Conservation (phyloP, 2,329 filamentous ascomycete genomes). For the Paracamarosporium sp. region DNA sequence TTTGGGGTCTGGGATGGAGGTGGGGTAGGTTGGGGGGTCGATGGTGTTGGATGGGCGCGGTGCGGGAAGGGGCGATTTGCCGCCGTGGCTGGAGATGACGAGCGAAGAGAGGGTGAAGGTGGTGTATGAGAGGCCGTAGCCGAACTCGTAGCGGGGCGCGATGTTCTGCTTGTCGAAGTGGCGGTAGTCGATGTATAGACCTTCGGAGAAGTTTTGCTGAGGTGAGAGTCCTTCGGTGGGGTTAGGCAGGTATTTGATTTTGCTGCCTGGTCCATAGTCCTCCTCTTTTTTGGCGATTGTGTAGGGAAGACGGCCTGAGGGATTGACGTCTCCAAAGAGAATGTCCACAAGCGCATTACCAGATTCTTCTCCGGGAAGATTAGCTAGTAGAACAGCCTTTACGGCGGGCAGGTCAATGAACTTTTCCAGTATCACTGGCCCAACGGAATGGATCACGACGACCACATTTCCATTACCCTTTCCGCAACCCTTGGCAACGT, state of each 20-base stretch:
- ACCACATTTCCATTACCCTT: conserved; percentile 70
- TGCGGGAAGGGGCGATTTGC: conserved; percentile 51
- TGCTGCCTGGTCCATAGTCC: conserved; percentile 77
- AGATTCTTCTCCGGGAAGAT: conserved; percentile 68
- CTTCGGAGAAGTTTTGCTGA: conserved; percentile 84
- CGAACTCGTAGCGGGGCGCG: conserved; percentile 82
- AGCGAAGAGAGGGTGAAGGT: conserved; percentile 68
- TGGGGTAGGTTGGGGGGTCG: conserved; percentile 56
- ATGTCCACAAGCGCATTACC: conserved; percentile 50
- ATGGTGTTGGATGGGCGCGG: conserved; percentile 41
- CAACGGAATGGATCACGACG: conserved; percentile 88
- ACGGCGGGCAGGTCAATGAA: conserved; percentile 81
- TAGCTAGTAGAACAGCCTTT: conserved; percentile 80
- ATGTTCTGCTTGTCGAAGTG: conserved; percentile 81
- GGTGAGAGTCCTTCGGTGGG: conserved; percentile 64
- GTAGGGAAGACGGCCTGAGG: conserved; percentile 62
- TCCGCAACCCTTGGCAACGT: conserved; percentile 73
- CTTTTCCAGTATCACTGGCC: conserved; percentile 78
- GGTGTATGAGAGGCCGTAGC: conserved; percentile 84
- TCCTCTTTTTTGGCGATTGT: conserved; percentile 66
- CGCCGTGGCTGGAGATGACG: conserved; percentile 52
- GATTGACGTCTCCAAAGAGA: conserved; percentile 45
- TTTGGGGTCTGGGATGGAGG: conserved; percentile 61
- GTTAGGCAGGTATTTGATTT: conserved; percentile 74
- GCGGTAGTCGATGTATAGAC: conserved; percentile 87